These are phyloP conservation scores for Sporopachydermia quercuum DNA, from an alignment of 805 yeast genomes.

Conservation along the genomic window DNA sequence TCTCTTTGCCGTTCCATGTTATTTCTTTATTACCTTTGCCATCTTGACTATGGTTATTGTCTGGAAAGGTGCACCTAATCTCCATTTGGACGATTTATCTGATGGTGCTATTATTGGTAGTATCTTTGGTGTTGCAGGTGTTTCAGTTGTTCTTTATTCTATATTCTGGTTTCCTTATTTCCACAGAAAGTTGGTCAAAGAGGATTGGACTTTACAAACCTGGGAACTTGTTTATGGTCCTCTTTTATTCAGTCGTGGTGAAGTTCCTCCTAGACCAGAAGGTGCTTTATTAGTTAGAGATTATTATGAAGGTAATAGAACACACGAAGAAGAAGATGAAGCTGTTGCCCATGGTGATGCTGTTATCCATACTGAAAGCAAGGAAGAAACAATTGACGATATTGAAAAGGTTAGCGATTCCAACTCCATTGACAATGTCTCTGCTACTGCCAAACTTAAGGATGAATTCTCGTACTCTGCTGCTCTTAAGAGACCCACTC, in stretches of 20 bases:
- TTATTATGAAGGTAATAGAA: constrained; percentile 45
- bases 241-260: constrained; percentile 38
- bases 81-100: constrained; percentile 38
- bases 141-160: constrained; percentile 35
- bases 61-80: constrained; percentile 68
- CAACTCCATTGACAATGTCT: constrained; percentile 10
- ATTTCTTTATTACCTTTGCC: constrained; percentile 44
- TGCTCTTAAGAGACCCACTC: constrained; percentile 30
- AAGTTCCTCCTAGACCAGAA: constrained; percentile 53
- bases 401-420: constrained; percentile 12
- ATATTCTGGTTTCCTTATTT: constrained; percentile 46
- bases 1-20: constrained; percentile 39
- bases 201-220: constrained; percentile 54
- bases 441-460: constrained; percentile 6
- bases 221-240: constrained; percentile 47
- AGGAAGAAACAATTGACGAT: constrained; percentile 6
- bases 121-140: constrained; percentile 50
- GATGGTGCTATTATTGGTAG: constrained; percentile 39
- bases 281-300: constrained; percentile 38
- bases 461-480: constrained; percentile 11
- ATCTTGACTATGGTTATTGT: constrained; percentile 64
- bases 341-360: constrained; percentile 8
- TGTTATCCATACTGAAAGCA: constrained; percentile 5
- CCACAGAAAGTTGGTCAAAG: constrained; percentile 39
- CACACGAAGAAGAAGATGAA: constrained; percentile 16